These are phyloP conservation scores for Solanum peruvianum DNA, from an alignment of 257 asterid genomes.

Conservation along the genomic window DNA sequence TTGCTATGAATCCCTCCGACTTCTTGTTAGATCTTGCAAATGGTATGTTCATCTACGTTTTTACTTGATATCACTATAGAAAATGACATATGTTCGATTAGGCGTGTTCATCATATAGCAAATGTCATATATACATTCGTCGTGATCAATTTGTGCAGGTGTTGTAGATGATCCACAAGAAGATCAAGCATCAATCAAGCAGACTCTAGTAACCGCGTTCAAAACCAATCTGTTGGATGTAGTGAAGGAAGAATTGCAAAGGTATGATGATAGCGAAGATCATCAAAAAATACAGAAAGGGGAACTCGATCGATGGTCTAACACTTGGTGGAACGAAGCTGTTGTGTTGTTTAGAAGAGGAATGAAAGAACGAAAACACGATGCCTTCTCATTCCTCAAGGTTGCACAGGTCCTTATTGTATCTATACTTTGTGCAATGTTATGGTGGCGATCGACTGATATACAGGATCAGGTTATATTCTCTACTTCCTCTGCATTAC, in stretches of 20 bases:
- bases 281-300: background rate
- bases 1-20: constrained; percentile 83
- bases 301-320: constrained; percentile 37
- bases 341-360: constrained; percentile 54
- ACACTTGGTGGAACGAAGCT: constrained; percentile 66
- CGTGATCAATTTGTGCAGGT: constrained; percentile 17
- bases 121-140: background rate
- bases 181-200: constrained; percentile 37
- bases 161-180: constrained; percentile 36
- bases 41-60: constrained; percentile 19
- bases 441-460: constrained; percentile 71
- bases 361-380: constrained; percentile 61
- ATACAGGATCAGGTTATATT: constrained; percentile 67
- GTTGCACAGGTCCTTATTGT: constrained; percentile 38
- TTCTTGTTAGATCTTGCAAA: constrained; percentile 78
- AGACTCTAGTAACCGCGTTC: constrained; percentile 30
- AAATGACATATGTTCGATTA: background rate
- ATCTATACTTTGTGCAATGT: constrained; percentile 40
- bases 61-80: no score
- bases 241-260: constrained; percentile 25
- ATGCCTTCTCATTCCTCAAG: constrained; percentile 50
- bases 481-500: background rate
- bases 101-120: background rate
- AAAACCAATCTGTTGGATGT: constrained; percentile 18
- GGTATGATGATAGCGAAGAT: background rate